Evolutionary conservation across 495 filamentous ascomycete species (phyloP), one percentile per base, ranked within the genome.

Genomic region (Friedmanniomyces simplex): DNA sequence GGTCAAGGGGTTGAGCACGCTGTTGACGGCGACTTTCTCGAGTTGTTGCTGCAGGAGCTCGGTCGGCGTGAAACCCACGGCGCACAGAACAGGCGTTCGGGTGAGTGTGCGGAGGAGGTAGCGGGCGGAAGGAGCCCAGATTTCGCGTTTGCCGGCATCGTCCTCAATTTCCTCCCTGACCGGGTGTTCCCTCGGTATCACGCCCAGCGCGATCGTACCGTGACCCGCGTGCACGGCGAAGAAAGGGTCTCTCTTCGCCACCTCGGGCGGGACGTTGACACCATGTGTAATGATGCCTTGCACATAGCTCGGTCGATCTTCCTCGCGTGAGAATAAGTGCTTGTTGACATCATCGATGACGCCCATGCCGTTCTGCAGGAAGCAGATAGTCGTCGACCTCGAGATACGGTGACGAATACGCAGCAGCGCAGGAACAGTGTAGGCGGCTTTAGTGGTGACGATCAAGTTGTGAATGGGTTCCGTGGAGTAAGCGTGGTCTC

Each of bases 341-440:
- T 76, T 62, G 60, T 87, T 87, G 20, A 96, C 71, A 36, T 78
- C 75, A n/a, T 96, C 88, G 26, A 89, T 71, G 2, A 85, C 68
- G 1, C 91, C 91, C 73, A 97, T 79, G 4, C 89, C 90, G 48
- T 91, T 87, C 52, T 94, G 86, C 4, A 95, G 64, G 22, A 98
- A 80, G 39, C 86, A 76, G 30, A 98, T 77, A 0, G 90, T 91
- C 2, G 89, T 89, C 14, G 79, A 72, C 3, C 75, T 71, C 32
- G 80, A 80, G n/a, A 98, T 72, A 10, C 89, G 79, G 59, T 87
- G 76, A 6, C 68, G 68, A 42, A 96, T 74, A 0, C 68, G 58
- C 25, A 67, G 55, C 18, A 97, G 64, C 1, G 83, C 82, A 1
- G 72, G 61, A 11, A 82, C 61, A 0, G 81, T 84, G 30, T 79